Evolutionary conservation across 345 rosid species (phyloP).

Genomic region (Hevea brasiliensis): DNA sequence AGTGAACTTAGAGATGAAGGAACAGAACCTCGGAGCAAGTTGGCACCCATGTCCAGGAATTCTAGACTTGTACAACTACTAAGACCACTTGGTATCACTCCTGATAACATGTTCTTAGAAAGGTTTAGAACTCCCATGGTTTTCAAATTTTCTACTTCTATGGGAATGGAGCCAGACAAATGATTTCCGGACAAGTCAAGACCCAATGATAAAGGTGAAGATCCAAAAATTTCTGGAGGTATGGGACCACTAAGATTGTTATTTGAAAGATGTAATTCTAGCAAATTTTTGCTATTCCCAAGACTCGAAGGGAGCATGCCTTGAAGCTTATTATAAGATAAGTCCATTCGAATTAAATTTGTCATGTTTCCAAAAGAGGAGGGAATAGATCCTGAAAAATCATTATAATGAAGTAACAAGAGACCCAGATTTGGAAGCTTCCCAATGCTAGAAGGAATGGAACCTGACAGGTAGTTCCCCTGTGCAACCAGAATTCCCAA

Average conservation of each 20-base stretch:
- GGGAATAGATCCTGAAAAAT: constrained; percentile 17
- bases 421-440: constrained; percentile 10
- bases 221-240: no score
- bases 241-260: no score
- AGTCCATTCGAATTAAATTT: no score
- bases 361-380: no score
- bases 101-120: constrained; percentile 20
- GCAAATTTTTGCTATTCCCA: no score
- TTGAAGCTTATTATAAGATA: no score
- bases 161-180: constrained; percentile 26
- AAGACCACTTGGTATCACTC: constrained; percentile 27
- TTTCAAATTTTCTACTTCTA: constrained; percentile 18
- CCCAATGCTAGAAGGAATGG: constrained; percentile 11
- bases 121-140: constrained; percentile 16
- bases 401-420: not conserved
- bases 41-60: constrained; percentile 7
- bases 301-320: no score
- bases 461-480: constrained; percentile 9
- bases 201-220: constrained; percentile 24
- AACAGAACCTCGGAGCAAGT: constrained; percentile 1
- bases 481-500: not conserved
- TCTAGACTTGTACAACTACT: no score
- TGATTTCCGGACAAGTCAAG: constrained; percentile 26
- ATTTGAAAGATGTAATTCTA: no score
- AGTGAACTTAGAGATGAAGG: not conserved